phyloP scores from a whole-genome alignment of 2,329 filamentous ascomycete species.

The Arthrinium phaeospermum region DNA sequence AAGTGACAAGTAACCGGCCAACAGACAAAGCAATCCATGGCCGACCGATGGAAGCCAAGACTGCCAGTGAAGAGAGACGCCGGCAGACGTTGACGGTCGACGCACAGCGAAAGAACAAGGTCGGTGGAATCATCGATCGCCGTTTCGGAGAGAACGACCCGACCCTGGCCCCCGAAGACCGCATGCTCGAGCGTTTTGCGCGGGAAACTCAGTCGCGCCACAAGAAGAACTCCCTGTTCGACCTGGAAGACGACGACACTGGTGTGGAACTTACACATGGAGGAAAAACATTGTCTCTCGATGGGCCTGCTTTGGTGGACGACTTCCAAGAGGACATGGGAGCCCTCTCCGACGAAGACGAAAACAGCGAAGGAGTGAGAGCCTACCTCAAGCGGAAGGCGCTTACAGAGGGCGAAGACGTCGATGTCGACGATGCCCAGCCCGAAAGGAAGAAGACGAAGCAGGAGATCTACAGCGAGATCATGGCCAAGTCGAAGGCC shows the following conservation, averaged over 20 bases:
- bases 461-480: slow-evolving; percentile 96
- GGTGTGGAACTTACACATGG: slow-evolving; percentile 78
- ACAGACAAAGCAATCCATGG: slow-evolving; percentile 67
- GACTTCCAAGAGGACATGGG: slow-evolving; percentile 82
- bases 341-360: slow-evolving; percentile 65
- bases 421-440: slow-evolving; percentile 57
- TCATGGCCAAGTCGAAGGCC: slow-evolving; percentile 95
- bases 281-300: slow-evolving; percentile 74
- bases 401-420: slow-evolving; percentile 54
- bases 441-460: slow-evolving; percentile 92
- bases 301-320: slow-evolving; percentile 60
- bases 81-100: slow-evolving; percentile 86
- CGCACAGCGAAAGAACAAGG: slow-evolving; percentile 87
- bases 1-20: slow-evolving; percentile 74
- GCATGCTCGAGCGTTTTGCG: slow-evolving; percentile 89
- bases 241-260: slow-evolving; percentile 82
- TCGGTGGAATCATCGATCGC: slow-evolving; percentile 89
- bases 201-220: slow-evolving; percentile 81
- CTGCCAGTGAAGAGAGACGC: slow-evolving; percentile 83
- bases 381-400: slow-evolving; percentile 61
- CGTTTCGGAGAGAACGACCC: slow-evolving; percentile 96
- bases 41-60: slow-evolving; percentile 83
- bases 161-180: slow-evolving; percentile 90
- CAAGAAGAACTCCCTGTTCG: slow-evolving; percentile 82
- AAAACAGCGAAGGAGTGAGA: slow-evolving; percentile 61